Evolutionary conservation across 805 yeast species (phyloP).

Genomic region (Kuraishia borneana): DNA sequence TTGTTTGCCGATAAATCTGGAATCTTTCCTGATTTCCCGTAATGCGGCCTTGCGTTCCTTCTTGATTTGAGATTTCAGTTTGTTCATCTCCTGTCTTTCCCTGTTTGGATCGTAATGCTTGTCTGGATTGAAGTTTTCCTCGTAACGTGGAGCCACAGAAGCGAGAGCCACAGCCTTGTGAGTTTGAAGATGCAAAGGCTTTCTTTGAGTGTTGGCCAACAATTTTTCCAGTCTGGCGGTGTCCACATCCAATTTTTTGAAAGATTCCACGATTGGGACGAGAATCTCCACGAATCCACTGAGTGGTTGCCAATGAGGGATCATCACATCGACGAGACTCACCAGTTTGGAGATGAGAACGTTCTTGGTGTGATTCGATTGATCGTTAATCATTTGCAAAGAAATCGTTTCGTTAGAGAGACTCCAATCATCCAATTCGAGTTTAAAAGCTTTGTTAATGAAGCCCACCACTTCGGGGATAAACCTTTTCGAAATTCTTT

Average conservation of each 20-base stretch:
- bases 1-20: constrained; percentile 79
- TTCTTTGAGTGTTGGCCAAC: constrained; percentile 27
- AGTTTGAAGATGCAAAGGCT: constrained; percentile 69
- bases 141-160: constrained; percentile 81
- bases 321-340: constrained; percentile 19
- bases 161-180: constrained; percentile 82
- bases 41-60: constrained; percentile 82
- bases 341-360: constrained; percentile 23
- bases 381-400: not conserved
- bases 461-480: constrained; percentile 69
- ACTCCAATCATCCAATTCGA: constrained; percentile 10
- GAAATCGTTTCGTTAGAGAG: constrained; percentile 4
- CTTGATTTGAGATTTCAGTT: constrained; percentile 78
- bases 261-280: constrained; percentile 30
- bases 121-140: constrained; percentile 93
- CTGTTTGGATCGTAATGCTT: constrained; percentile 81
- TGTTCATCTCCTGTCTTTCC: constrained; percentile 71
- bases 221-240: constrained; percentile 28
- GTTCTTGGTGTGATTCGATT: constrained; percentile 4
- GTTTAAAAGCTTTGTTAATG: constrained; percentile 35
- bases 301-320: constrained; percentile 48
- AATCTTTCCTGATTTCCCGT: constrained; percentile 85
- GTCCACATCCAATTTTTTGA: constrained; percentile 25
- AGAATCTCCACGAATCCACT: constrained; percentile 50
- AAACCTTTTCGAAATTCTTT: constrained; percentile 67